phyloP scores from a whole-genome alignment of 1,284 basidiomycete species.

The Microbotryomycetes sp. region DNA sequence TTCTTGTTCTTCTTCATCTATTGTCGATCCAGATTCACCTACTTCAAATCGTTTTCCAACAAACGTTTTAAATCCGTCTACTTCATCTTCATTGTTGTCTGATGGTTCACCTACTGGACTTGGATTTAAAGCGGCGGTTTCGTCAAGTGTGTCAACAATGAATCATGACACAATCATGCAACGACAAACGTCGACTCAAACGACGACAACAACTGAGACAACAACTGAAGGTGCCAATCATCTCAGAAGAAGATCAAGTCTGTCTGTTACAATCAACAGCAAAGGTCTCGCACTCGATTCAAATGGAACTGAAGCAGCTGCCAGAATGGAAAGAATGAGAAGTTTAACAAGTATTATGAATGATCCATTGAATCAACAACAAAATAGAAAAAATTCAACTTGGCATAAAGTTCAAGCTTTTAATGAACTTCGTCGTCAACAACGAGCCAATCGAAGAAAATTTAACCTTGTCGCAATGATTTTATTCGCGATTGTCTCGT shows the following conservation, averaged over 20 bases:
- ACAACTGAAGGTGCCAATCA: not conserved
- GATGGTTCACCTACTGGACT: not conserved
- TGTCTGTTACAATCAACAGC: not conserved
- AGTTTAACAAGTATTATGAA: slow-evolving; percentile 19
- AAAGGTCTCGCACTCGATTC: not conserved
- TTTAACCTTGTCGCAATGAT: not conserved
- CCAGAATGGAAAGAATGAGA: slow-evolving; percentile 9
- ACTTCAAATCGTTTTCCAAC: not conserved
- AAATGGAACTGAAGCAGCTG: not conserved
- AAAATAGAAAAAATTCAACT: not conserved
- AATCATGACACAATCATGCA: no score
- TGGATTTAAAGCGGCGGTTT: not conserved
- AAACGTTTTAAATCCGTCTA: no score
- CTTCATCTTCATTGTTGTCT: no score
- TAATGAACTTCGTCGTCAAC: not conserved
- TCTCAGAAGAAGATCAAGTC: not conserved
- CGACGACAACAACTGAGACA: not conserved
- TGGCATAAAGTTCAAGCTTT: not conserved
- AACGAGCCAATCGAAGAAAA: not conserved
- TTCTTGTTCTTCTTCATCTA: not conserved
- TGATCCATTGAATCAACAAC: not conserved
- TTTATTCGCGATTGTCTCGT: not conserved
- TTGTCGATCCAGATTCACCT: not conserved
- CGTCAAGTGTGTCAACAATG: no score
- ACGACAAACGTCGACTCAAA: not conserved